Conservation (phyloP, 2,329 filamentous ascomycete genomes). For the Pseudovirgaria hyperparasitica region DNA sequence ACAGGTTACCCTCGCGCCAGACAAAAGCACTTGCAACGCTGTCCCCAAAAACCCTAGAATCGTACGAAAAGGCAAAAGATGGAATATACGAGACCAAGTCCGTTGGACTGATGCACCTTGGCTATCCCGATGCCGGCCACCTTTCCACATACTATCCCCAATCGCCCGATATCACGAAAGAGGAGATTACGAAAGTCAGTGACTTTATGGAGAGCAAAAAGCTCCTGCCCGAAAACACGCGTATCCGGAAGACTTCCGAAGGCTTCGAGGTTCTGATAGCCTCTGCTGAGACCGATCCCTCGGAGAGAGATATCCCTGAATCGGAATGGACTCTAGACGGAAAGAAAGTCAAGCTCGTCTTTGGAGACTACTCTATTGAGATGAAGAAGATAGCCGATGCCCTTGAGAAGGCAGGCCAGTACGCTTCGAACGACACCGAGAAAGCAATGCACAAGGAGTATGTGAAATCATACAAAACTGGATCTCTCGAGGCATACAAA, state of each 20-base stretch:
- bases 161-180: slow-evolving; percentile 33
- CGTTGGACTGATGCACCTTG: slow-evolving; percentile 33
- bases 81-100: slow-evolving; percentile 30
- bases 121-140: slow-evolving; percentile 36
- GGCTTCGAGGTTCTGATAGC: slow-evolving; percentile 38
- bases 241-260: slow-evolving; percentile 30
- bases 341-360: slow-evolving; percentile 32
- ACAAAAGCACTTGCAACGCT: slow-evolving; percentile 32
- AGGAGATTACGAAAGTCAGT: slow-evolving; percentile 33
- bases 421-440: slow-evolving; percentile 33
- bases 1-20: too few relatives aligned
- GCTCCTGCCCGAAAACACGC: slow-evolving; percentile 37
- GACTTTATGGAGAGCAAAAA: slow-evolving; percentile 33
- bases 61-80: slow-evolving; percentile 32
- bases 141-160: slow-evolving; percentile 38
- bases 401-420: slow-evolving; percentile 33
- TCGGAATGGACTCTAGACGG: slow-evolving; percentile 34
- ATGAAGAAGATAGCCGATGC: slow-evolving; percentile 34
- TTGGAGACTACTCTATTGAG: slow-evolving; percentile 33
- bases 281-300: slow-evolving; percentile 29
- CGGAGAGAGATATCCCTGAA: slow-evolving; percentile 30
- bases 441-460: slow-evolving; percentile 34
- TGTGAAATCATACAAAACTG: slow-evolving; percentile 36
- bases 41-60: slow-evolving; percentile 23
- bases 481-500: slow-evolving; percentile 37